Conservation (phyloP, 139 green algal species). For the Gonium pectorale region DNA sequence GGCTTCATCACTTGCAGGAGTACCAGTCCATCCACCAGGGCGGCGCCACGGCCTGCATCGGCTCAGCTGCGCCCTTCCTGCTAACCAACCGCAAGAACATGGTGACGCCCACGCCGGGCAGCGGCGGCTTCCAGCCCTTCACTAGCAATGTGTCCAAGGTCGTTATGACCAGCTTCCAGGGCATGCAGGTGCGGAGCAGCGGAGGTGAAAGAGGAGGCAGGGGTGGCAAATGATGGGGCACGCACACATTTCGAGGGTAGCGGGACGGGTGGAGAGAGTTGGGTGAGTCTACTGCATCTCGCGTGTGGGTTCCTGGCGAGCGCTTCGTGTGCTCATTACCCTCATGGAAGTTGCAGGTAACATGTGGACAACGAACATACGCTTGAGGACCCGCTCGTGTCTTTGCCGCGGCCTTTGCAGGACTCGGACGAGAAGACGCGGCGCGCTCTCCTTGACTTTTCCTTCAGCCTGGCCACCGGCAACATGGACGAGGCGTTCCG, state of each 20-base stretch:
- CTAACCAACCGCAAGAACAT: constrained; percentile 56
- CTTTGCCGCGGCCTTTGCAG: background rate
- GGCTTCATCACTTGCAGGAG: too few species aligned
- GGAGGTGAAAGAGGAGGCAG: too few species aligned
- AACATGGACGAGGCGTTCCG: constrained; percentile 81
- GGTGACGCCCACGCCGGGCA: constrained; percentile 8
- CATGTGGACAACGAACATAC: too few species aligned
- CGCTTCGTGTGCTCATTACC: too few species aligned
- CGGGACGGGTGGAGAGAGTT: too few species aligned
- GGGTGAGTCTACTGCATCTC: too few species aligned
- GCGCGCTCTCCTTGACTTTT: constrained; percentile 78
- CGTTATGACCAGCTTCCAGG: constrained; percentile 56
- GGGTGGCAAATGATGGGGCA: too few species aligned
- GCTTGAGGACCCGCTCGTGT: too few species aligned
- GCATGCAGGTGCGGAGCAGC: constrained; percentile 59
- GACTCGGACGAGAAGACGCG: constrained; percentile 61
- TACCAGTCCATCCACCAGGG: constrained; percentile 49
- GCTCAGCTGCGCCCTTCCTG: constrained; percentile 58
- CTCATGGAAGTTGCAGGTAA: too few species aligned
- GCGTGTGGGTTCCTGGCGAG: too few species aligned
- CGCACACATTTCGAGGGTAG: too few species aligned
- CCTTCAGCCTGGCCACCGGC: constrained; percentile 72
- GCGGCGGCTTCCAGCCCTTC: constrained; percentile 36
- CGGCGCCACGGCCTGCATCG: constrained; percentile 53
- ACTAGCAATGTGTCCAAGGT: constrained; percentile 35